These are phyloP conservation scores for Lichtheimia hyalospora DNA, from an alignment of 371 early-diverging fungal species.

Conservation along the genomic window DNA sequence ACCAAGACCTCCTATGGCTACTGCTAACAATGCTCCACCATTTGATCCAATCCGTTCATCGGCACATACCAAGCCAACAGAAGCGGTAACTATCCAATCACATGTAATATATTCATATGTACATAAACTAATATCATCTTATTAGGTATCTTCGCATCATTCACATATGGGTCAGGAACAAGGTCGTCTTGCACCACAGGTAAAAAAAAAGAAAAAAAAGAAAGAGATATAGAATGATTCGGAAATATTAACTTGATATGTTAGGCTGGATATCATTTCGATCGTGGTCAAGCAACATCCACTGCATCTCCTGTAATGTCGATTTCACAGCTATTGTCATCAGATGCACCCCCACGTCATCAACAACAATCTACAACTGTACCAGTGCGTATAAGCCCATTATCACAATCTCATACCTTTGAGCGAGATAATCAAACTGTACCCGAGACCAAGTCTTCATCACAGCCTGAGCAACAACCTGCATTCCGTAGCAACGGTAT, in stretches of 20 bases:
- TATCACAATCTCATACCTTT: background rate
- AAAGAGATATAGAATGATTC: background rate
- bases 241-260: background rate
- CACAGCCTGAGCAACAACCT: slow-evolving; percentile 5
- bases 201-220: background rate
- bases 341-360: slow-evolving; percentile 22
- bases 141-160: background rate
- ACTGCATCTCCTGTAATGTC: slow-evolving; percentile 41
- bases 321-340: slow-evolving; percentile 43
- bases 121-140: background rate
- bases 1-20: slow-evolving; percentile 1
- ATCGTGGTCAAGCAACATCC: slow-evolving; percentile 9
- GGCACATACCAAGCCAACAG: background rate
- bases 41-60: slow-evolving; percentile 16
- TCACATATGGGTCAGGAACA: slow-evolving; percentile 7
- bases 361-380: slow-evolving; percentile 1
- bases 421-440: background rate
- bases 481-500: slow-evolving; percentile 25
- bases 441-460: background rate
- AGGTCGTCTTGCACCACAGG: slow-evolving; percentile 4
- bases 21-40: background rate
- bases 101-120: too few relatives aligned
- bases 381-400: background rate
- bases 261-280: slow-evolving; percentile 4
- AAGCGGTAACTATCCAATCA: slow-evolving; percentile 1